Evolutionary conservation across 139 green algal species (phyloP), one percentile per base, ranked within the genome.

Genomic region (Coelastrella sp.): DNA sequence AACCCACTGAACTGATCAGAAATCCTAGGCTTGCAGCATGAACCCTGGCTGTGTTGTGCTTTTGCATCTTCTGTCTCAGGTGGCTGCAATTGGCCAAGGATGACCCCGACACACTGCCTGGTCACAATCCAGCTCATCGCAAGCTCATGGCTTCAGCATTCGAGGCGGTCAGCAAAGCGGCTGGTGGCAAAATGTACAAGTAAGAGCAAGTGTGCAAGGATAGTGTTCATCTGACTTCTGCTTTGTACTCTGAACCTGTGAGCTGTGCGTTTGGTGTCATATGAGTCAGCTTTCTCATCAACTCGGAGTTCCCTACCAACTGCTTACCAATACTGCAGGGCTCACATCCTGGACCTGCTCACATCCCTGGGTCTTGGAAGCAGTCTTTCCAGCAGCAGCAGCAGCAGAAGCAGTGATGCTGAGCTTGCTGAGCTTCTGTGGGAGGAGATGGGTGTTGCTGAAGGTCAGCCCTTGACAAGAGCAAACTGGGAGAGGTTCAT

Each of bases 71-170:
- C 68, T 37, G 11, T 13, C 5, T 32, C 69, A 80, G 72, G 48
- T 82, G 94, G 84, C 85, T 98, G 30, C 75, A 89, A 68, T 80
- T 94, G 64, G 71, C 37, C 57, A 93, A 93, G 48, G 93, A 96
- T 79, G 92, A 96, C 75, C 74, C 91, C 2, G 93, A 95, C 85
- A 83, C 89, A 64, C 89, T 96, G 59, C 92, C 93, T 0, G 93
- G 93, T 4, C 60, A 84, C 53, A 83, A 80, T 6, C 88, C 87
- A 3, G 72, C 75, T 8, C 66, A 91, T 40, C 57, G 50, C 19
- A 82, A 79, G 74, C 86, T 89, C 19, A 89, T 93, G 34, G 41
- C 30, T 4, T 48, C 51, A 15, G 90, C 87, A 3, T 93, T 90
- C 51, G 87, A 90, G 60, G 88, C 83, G 34, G 69, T 91, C 23